Base-by-base conservation (phyloP, 768 basidiomycete genomes). In the Naganishia vaughanmartiniae region DNA sequence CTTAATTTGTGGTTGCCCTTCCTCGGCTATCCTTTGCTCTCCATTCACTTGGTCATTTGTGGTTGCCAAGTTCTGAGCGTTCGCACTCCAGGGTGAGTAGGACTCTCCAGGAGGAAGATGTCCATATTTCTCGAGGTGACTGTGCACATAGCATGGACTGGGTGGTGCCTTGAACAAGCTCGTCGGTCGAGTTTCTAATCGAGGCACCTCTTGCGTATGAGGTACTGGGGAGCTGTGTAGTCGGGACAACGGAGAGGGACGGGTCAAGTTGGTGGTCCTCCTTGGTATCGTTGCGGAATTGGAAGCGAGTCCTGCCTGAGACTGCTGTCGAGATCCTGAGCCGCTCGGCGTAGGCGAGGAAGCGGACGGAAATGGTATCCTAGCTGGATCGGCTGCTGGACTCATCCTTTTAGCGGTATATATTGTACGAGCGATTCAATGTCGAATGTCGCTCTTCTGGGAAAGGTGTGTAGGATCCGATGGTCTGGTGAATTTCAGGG, bases 111-210 rank as follows among this genome's bases (percentile, higher is more conserved):
- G 86, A 54, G 48, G 48, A 1, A 93, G 84, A 11, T 90, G 89
- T 4, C 87, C 88, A 51, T 87, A 87, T 76, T 89, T 88, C 80
- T 95, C 90, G 57, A 97, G 89, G 74, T 91, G 87, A 0, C 91
- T 93, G 83, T 97, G 93, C 45, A 97, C 88, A 81, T 93, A 95
- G 78, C 92, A 96, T 12, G 93, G 93, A 36, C 69, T 70, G 33
- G 54, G 19, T 5, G 39, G 53, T 24, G 67, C 30, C 28, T 42
- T 69, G 19, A 5, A 69, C 19, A 36, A 36, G 34, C 24, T 39
- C 48, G 58, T n/a, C 24, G 21, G 56, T 34, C 46, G 46, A 15
- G 6, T 56, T 4, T 58, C 39, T 6, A 28, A 21, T 57, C 36
- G 55, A 1, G 54, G 45, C 26, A 24, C 21, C 42, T 58, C 56